phyloP scores from a whole-genome alignment of 2,329 filamentous ascomycete species.

The Diplodia intermedia region DNA sequence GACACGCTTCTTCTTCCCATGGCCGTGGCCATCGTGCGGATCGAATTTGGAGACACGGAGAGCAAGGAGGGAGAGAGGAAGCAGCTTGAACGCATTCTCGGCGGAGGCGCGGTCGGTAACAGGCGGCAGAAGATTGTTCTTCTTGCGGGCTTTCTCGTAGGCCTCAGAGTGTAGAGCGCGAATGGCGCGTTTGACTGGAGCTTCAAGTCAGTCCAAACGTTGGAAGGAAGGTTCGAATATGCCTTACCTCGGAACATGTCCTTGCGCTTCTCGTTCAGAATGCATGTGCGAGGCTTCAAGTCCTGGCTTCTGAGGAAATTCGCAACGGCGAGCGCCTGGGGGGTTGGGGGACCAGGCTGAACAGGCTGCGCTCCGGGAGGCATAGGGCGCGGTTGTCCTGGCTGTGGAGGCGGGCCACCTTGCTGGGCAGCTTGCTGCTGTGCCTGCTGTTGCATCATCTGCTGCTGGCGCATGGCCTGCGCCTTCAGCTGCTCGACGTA shows the following conservation, averaged over 20 bases:
- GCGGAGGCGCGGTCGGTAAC: constrained; percentile 88
- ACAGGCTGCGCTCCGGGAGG: constrained; percentile 84
- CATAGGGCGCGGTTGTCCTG: constrained; percentile 78
- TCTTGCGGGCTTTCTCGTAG: constrained; percentile 86
- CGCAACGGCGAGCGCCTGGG: constrained; percentile 85
- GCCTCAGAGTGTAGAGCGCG: constrained; percentile 86
- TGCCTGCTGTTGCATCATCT: constrained; percentile 47
- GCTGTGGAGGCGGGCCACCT: constrained; percentile 58
- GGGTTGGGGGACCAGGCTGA: constrained; percentile 81
- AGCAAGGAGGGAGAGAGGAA: constrained; percentile 92
- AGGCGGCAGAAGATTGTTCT: constrained; percentile 86
- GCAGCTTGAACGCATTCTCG: constrained; percentile 92
- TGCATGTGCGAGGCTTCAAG: constrained; percentile 87
- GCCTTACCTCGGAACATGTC: constrained; percentile 91
- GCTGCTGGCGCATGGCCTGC: constrained; percentile 63
- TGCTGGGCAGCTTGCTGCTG: constrained; percentile 47
- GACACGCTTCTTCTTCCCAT: constrained; percentile 79
- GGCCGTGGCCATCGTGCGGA: constrained; percentile 67
- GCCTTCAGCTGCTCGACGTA: constrained; percentile 69
- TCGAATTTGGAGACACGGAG: constrained; percentile 87
- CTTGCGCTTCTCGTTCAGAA: constrained; percentile 94
- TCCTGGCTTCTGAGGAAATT: constrained; percentile 85
- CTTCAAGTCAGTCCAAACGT: constrained; percentile 9
- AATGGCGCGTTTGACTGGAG: constrained; percentile 89
- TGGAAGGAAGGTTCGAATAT: background rate